These are phyloP conservation scores for Leccinum barrowsii DNA, from an alignment of 768 basidiomycete genomes.

Conservation along the genomic window DNA sequence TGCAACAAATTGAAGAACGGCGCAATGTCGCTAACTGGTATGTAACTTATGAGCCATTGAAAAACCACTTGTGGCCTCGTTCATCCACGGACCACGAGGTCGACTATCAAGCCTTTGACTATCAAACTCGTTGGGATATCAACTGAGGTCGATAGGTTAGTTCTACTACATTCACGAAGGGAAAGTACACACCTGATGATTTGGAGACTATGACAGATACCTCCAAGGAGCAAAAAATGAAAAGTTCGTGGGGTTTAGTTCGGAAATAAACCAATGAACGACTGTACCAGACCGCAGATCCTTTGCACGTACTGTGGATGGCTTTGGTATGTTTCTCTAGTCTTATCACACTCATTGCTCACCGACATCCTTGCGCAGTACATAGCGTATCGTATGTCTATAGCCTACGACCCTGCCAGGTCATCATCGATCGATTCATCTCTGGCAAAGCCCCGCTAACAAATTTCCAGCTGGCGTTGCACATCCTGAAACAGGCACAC, in stretches of 20 bases:
- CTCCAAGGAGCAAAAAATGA: not conserved
- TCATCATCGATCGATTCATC: not conserved
- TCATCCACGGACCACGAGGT: not conserved
- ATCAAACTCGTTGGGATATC: not conserved
- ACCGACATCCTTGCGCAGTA: not conserved
- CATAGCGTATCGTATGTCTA: not conserved
- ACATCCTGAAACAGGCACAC: not conserved
- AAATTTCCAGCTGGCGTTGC: not conserved
- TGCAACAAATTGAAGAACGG: not conserved
- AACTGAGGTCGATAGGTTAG: not conserved
- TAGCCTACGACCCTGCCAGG: not conserved
- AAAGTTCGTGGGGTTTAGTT: not conserved
- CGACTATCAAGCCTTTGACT: not conserved
- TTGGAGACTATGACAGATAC: not conserved
- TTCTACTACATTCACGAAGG: not conserved
- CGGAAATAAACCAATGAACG: not conserved
- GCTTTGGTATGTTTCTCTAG: not conserved
- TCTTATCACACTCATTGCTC: not conserved
- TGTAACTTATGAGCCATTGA: not conserved
- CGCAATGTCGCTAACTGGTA: slow-evolving; percentile 18
- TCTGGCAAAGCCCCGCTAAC: not conserved
- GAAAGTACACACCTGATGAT: not conserved
- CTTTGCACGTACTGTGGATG: not conserved
- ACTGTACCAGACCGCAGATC: not conserved
- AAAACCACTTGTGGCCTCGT: not conserved